Percentiles rank a stretch among this genome's conserved stretches.
These are phyloP conservation scores for Arthrobotrys iridis DNA, from an alignment of 2,329 filamentous ascomycete genomes.

Conservation along the genomic window DNA sequence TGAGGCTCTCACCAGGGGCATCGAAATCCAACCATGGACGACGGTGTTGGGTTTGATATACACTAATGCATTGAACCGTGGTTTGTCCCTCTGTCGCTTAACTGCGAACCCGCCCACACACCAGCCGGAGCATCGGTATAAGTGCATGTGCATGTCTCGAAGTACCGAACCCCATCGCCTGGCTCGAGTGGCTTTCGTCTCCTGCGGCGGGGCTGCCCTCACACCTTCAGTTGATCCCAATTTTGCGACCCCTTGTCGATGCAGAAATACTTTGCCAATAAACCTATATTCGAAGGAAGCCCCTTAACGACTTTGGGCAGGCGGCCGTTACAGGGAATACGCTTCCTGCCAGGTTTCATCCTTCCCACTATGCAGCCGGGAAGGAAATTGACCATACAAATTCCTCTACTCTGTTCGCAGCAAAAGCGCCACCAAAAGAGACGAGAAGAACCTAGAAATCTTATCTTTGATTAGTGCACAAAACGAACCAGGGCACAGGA, in stretches of 20 bases:
- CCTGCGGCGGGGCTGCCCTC: conserved; percentile 21
- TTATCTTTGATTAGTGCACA: conserved; percentile 53
- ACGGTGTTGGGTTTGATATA: conserved; percentile 5
- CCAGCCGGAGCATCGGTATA: conserved; percentile 34
- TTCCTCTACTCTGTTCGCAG: conserved; percentile 35
- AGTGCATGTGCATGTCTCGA: conserved; percentile 34
- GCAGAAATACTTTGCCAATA: conserved; percentile 34
- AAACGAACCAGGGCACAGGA: conserved; percentile 46
- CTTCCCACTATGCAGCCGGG: conserved; percentile 45
- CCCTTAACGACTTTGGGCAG: conserved; percentile 50
- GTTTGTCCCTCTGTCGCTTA: conserved; percentile 32
- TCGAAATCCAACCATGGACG: background rate
- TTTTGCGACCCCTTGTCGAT: conserved; percentile 25
- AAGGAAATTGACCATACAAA: conserved; percentile 52
- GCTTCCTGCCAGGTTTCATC: conserved; percentile 48
- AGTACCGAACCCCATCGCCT: conserved; percentile 22
- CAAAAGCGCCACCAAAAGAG: conserved; percentile 45
- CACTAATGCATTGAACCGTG: conserved; percentile 25
- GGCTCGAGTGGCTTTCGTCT: conserved; percentile 48
- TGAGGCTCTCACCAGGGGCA: conserved; percentile 7
- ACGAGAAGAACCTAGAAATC: conserved; percentile 43
- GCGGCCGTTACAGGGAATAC: conserved; percentile 38
- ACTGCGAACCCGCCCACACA: conserved; percentile 2
- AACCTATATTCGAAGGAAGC: conserved; percentile 24
- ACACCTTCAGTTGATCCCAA: conserved; percentile 9